These are phyloP conservation scores for Quercus robur DNA, from an alignment of 306 rosid genomes.

Conservation along the genomic window DNA sequence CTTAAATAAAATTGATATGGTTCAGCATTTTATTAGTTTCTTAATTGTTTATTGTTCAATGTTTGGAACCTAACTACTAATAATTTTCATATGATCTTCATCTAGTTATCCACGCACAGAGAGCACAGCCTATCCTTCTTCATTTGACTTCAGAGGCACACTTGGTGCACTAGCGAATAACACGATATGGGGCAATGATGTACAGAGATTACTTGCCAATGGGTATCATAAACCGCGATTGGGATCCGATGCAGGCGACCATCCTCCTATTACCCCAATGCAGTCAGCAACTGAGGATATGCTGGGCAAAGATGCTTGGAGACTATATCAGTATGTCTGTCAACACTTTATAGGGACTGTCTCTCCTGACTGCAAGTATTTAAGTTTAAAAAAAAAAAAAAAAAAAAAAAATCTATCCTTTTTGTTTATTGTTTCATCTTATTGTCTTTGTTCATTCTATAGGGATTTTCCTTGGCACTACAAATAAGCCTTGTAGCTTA, in stretches of 20 bases:
- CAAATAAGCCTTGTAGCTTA: neutral
- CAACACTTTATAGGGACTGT: slow-evolving; percentile 87
- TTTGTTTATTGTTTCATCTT: slow-evolving; percentile 5
- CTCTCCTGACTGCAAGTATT: slow-evolving; percentile 89
- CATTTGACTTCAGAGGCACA: slow-evolving; percentile 81
- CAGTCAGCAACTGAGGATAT: slow-evolving; percentile 71
- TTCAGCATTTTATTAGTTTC: neutral
- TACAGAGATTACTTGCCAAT: slow-evolving; percentile 51
- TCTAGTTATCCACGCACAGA: slow-evolving; percentile 95
- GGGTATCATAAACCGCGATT: slow-evolving; percentile 73
- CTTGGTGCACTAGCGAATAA: slow-evolving; percentile 67
- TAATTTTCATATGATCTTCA: slow-evolving; percentile 23
- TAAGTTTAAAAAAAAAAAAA: slow-evolving; percentile 52
- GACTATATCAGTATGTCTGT: slow-evolving; percentile 83
- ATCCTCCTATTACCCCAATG: slow-evolving; percentile 98
- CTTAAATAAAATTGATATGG: neutral
- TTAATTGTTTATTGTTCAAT: neutral
- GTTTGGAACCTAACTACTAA: neutral
- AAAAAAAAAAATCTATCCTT: neutral
- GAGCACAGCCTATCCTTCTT: slow-evolving; percentile 91
- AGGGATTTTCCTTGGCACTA: neutral
- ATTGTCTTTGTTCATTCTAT: slow-evolving; percentile 21
- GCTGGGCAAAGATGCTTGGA: slow-evolving; percentile 89
- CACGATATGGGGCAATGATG: slow-evolving; percentile 73
- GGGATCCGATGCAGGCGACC: slow-evolving; percentile 93